A percentile compares a stretch with the other conserved stretches of the same genome.
phyloP scores from a whole-genome alignment of 345 rosid species.

The Syzygium jambos region DNA sequence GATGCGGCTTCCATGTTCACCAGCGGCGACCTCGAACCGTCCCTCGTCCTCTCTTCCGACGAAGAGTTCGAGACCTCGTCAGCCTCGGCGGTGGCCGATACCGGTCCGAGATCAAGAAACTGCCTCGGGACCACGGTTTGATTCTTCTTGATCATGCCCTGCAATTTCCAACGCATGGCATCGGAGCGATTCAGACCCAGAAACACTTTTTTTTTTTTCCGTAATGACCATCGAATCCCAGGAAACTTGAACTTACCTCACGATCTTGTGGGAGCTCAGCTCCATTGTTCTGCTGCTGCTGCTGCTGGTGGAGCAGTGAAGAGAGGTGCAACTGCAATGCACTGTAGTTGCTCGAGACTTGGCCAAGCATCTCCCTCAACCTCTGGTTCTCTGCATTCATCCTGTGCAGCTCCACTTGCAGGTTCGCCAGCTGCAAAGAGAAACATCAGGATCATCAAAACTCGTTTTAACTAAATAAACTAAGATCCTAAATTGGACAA shows the following conservation, averaged over 20 bases:
- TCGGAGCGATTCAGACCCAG: not conserved
- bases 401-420: constrained; percentile 58
- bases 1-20: constrained; percentile 19
- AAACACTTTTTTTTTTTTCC: not conserved
- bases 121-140: constrained; percentile 41
- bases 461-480: not conserved
- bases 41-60: constrained; percentile 70
- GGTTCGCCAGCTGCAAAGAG: constrained; percentile 31
- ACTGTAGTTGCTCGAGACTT: constrained; percentile 58
- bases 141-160: constrained; percentile 6
- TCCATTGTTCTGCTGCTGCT: constrained; percentile 25
- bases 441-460: not conserved
- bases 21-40: constrained; percentile 32
- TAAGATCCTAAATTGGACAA: not conserved
- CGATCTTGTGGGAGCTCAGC: constrained; percentile 15
- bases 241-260: constrained; percentile 16
- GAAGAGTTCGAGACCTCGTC: constrained; percentile 49
- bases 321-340: constrained; percentile 62
- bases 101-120: constrained; percentile 52
- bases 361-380: constrained; percentile 67
- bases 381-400: constrained; percentile 68
- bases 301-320: constrained; percentile 47
- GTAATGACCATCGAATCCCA: not conserved
- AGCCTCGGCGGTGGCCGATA: constrained; percentile 12
- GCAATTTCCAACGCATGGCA: not conserved